Base-by-base conservation (phyloP, 1,139 yeast species). In the Yamadazyma dendronema region DNA sequence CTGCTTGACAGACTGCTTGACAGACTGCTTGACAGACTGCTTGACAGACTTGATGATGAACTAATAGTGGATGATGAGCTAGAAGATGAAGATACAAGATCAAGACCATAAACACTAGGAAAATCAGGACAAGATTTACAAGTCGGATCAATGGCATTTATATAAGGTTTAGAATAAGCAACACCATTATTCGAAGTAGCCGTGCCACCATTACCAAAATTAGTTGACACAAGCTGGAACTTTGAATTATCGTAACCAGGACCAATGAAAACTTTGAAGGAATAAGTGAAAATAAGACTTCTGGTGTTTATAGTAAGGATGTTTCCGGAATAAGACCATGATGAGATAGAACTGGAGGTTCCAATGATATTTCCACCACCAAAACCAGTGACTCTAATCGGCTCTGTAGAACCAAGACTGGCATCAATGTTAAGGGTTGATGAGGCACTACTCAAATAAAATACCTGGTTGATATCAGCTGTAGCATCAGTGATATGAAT, bases 331-430 rank as follows among this genome's bases (percentile, higher is more conserved):
- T 52, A 40, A 13, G 38, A 33, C 14, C 31, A 25, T 3, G 35
- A 19, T 3, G 15, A 10, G 31, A 59, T 43, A 8, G 60, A 43
- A 21, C 47, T 17, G 29, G 43, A 46, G 15, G 60, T 30, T 33
- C 59, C 62, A 34, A 64, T 50, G n/a, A 42, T 38, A 37, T 64
- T 64, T 6, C 63, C 60, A 36, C 47, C 48, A 37, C 69, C 69
- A 38, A 53, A 63, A 24, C 67, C 67, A 22, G 53, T 54, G 17
- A 64, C 66, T 3, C 42, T 53, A 41, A 50, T 54, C 5, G 60
- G 55, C 38, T 48, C 55, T 21, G 50, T 21, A 7, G 38, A 11
- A n/a, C 52, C 39, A 13, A 55, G 27, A 5, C n/a, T n/a, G n/a
- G 52, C 51, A 15, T 47, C 49, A 12, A 54, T 57, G 33, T 50